phyloP scores from a whole-genome alignment of 2,329 filamentous ascomycete species.

The Fusarium sp. region DNA sequence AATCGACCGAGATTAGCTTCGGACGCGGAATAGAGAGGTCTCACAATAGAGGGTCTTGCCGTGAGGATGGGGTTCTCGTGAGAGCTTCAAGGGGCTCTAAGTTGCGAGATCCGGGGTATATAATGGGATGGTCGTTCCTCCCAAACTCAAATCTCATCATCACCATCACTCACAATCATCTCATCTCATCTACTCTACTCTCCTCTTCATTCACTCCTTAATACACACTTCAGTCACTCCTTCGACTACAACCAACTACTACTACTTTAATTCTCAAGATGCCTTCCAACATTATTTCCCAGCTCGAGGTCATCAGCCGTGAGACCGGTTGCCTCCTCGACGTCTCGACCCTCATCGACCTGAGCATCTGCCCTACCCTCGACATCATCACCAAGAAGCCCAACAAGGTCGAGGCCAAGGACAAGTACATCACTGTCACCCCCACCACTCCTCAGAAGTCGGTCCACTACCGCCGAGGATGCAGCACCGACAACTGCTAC shows the following conservation, averaged over 20 bases:
- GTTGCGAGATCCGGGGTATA: slow-evolving; percentile 6
- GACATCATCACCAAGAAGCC: slow-evolving; percentile 30
- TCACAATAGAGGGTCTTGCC: neutral
- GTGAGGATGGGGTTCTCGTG: neutral
- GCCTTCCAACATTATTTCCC: slow-evolving; percentile 32
- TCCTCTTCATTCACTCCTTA: slow-evolving; percentile 15
- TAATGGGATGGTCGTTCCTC: slow-evolving; percentile 9
- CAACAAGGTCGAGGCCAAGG: slow-evolving; percentile 33
- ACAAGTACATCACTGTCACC: slow-evolving; percentile 36
- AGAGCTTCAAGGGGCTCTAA: neutral
- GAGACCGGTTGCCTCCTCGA: slow-evolving; percentile 39
- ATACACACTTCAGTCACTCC: slow-evolving; percentile 16
- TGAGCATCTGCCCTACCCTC: slow-evolving; percentile 37
- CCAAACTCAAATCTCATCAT: neutral
- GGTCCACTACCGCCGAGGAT: slow-evolving; percentile 11
- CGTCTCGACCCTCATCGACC: slow-evolving; percentile 35
- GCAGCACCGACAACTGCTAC: slow-evolving; percentile 15
- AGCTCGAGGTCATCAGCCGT: slow-evolving; percentile 36
- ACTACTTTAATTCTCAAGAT: slow-evolving; percentile 22
- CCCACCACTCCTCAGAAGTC: slow-evolving; percentile 19
- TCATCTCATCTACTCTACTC: slow-evolving; percentile 2
- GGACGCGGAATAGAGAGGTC: neutral
- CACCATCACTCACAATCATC: slow-evolving; percentile 20
- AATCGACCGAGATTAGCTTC: slow-evolving; percentile 1
- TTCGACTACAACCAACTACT: slow-evolving; percentile 5